A percentile compares a stretch with the other conserved stretches of the same genome.
Evolutionary conservation across 129 eudicot species (phyloP).

Genomic region (Sambucus nigra): DNA sequence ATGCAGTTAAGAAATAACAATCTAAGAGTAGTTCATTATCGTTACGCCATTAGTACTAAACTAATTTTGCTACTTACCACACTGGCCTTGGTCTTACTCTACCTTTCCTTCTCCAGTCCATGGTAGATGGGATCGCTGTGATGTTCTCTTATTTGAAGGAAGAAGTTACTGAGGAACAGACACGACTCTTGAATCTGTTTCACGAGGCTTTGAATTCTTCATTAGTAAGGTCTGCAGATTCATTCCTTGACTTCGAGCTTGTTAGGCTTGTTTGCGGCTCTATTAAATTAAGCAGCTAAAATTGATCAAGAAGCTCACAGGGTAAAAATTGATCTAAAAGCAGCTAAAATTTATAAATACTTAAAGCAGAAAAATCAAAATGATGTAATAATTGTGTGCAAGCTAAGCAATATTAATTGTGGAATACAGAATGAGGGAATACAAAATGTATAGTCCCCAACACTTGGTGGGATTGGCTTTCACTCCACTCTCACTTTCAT

Average conservation of each 20-base stretch:
- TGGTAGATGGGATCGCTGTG: not conserved
- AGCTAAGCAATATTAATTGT: too few relatives aligned
- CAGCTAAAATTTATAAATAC: too few relatives aligned
- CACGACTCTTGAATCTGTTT: not conserved
- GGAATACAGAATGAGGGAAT: too few relatives aligned
- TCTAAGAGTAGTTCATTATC: too few relatives aligned
- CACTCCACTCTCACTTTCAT: too few relatives aligned
- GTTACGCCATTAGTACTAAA: not conserved
- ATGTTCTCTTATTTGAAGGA: not conserved
- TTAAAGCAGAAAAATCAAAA: too few relatives aligned
- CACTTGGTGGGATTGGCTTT: too few relatives aligned
- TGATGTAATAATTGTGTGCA: too few relatives aligned
- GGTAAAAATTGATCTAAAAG: too few relatives aligned
- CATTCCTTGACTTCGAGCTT: not conserved
- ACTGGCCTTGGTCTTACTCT: not conserved
- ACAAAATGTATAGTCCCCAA: too few relatives aligned
- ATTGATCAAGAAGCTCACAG: too few relatives aligned
- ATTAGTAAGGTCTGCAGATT: conserved; percentile 2
- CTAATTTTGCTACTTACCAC: not conserved
- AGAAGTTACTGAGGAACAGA: not conserved
- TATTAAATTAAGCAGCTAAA: not conserved
- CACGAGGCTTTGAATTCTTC: not conserved
- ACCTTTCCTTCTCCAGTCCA: conserved; percentile 3
- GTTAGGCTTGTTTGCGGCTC: not conserved
- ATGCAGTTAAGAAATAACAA: not conserved